Evolutionary conservation across 192 early-diverging fungal genomes (phyloP).

Genomic region (Cetraspora pellucida): DNA sequence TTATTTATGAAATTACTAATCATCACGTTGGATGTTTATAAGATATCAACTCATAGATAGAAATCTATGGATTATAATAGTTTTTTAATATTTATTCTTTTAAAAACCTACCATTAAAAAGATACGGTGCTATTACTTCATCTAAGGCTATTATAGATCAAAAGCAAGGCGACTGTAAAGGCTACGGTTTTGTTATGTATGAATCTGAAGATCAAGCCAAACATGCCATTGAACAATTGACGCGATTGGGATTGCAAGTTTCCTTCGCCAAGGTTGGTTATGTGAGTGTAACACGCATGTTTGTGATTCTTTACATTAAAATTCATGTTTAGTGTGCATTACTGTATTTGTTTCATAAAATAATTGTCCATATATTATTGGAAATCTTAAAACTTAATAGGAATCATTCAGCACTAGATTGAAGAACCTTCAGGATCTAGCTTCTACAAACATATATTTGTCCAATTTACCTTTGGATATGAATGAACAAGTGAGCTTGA

Average conservation of each 20-base stretch:
- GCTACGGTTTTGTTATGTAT: conserved; percentile 90
- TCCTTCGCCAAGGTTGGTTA: conserved; percentile 73
- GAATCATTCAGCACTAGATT: conserved; percentile 74
- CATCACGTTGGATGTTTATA: too few relatives aligned
- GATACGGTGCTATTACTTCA: conserved; percentile 74
- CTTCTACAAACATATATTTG: conserved; percentile 81
- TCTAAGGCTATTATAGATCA: conserved; percentile 85
- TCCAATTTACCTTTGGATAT: conserved; percentile 79
- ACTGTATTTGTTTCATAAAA: too few relatives aligned
- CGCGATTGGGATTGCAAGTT: conserved; percentile 65
- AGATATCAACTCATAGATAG: too few relatives aligned
- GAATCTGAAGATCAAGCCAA: conserved; percentile 66
- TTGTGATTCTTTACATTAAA: background rate
- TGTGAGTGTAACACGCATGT: conserved; percentile 36
- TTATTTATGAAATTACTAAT: too few relatives aligned
- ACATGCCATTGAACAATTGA: conserved; percentile 70
- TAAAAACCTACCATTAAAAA: conserved; percentile 27
- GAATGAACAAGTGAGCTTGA: conserved; percentile 61
- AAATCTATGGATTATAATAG: background rate
- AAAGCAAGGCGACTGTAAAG: conserved; percentile 79
- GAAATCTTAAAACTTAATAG: conserved; percentile 28
- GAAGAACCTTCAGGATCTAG: conserved; percentile 71
- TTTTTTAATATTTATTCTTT: background rate
- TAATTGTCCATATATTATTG: background rate
- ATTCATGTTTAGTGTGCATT: too few relatives aligned